These are phyloP conservation scores for Nitzschia sp. DNA, from an alignment of 108 stramenopile species.

Conservation along the genomic window DNA sequence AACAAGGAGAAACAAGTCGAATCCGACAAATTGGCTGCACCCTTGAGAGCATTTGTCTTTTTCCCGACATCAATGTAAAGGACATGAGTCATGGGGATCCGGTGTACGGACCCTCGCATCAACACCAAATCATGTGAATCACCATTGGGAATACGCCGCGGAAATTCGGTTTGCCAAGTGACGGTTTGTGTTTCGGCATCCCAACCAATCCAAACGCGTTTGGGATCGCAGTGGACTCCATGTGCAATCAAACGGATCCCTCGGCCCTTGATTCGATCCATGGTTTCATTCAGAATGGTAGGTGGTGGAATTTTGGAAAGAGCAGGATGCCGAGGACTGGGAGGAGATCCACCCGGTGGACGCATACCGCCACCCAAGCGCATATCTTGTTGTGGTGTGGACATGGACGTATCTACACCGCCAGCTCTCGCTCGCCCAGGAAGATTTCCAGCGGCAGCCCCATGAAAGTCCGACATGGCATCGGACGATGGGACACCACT, in stretches of 20 bases:
- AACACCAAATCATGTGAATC: conserved; percentile 39
- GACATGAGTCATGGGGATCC: conserved; percentile 45
- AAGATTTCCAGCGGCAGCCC: neutral
- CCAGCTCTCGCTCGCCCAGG: neutral
- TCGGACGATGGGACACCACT: neutral
- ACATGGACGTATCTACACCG: neutral
- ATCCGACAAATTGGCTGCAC: conserved; percentile 24
- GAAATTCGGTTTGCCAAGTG: conserved; percentile 64
- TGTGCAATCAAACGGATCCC: conserved; percentile 64
- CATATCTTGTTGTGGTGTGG: neutral
- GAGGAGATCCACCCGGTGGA: conserved; percentile 6
- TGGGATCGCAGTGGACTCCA: conserved; percentile 61
- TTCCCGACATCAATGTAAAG: conserved; percentile 68
- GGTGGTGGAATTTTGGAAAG: conserved; percentile 36
- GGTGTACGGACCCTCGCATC: conserved; percentile 54
- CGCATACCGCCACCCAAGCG: neutral
- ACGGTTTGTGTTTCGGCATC: conserved; percentile 33
- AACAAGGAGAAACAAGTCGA: conserved; percentile 49
- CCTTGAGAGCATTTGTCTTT: conserved; percentile 49
- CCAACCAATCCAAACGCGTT: conserved; percentile 54
- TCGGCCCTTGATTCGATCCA: conserved; percentile 40
- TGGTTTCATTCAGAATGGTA: conserved; percentile 42
- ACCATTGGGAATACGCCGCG: conserved; percentile 41
- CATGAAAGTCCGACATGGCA: no score
- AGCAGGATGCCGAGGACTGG: conserved; percentile 42